These are phyloP conservation scores for Colletotrichum chlorophyti DNA, from an alignment of 2,329 filamentous ascomycete species.

Conservation along the genomic window DNA sequence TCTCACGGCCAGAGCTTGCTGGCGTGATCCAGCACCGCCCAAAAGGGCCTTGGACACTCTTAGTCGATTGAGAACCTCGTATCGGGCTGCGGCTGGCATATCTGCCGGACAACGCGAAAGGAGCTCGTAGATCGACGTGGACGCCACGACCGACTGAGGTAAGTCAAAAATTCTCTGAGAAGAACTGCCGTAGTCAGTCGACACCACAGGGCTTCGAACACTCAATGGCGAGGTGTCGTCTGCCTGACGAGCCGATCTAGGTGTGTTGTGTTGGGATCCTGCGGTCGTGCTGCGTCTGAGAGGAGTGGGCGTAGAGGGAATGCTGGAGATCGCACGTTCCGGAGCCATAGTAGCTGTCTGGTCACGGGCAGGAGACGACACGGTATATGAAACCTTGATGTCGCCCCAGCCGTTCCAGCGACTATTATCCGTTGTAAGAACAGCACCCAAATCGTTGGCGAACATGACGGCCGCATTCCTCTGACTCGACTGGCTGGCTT, in stretches of 20 bases:
- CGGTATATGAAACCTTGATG: constrained; percentile 75
- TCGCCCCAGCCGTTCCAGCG: constrained; percentile 82
- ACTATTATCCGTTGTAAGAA: constrained; percentile 67
- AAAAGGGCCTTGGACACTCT: constrained; percentile 83
- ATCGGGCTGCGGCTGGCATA: constrained; percentile 76
- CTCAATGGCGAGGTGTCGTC: constrained; percentile 57
- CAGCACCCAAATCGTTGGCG: constrained; percentile 82
- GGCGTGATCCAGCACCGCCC: constrained; percentile 69
- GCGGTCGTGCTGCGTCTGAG: constrained; percentile 72
- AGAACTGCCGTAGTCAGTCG: constrained; percentile 41
- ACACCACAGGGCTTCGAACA: constrained; percentile 49
- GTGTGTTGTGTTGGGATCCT: constrained; percentile 49
- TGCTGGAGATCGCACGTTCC: constrained; percentile 43
- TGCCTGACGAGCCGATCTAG: constrained; percentile 42
- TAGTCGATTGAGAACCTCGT: constrained; percentile 84
- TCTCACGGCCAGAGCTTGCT: constrained; percentile 80
- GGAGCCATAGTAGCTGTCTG: constrained; percentile 3
- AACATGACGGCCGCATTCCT: constrained; percentile 67
- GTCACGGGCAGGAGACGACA: constrained; percentile 30
- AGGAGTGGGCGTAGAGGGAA: constrained; percentile 77
- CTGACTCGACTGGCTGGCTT: constrained; percentile 48
- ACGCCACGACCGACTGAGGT: constrained; percentile 59
- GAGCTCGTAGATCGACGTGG: constrained; percentile 62
- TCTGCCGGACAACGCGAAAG: constrained; percentile 63
- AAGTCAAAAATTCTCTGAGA: constrained; percentile 71